Conservation (phyloP, 1,284 basidiomycete genomes). For the Puccinia novopanici region DNA sequence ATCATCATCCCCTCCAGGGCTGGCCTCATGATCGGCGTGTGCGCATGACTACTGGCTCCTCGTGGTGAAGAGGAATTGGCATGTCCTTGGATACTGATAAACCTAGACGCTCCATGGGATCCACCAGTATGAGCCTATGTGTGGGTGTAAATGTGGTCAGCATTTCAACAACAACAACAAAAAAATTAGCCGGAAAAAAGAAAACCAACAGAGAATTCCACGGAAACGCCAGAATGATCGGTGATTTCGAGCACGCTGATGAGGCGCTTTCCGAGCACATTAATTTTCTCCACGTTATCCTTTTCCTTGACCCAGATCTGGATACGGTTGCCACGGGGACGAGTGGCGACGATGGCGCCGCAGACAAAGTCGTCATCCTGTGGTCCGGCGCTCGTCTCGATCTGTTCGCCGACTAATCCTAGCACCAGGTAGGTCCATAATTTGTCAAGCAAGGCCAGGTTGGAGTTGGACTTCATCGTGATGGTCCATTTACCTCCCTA, state of each 20-base stretch:
- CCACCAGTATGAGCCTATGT: conserved; percentile 30
- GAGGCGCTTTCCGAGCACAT: conserved; percentile 77
- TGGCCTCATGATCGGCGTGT: not conserved
- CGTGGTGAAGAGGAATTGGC: not conserved
- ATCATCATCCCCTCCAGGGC: conserved; percentile 7
- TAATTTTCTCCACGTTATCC: conserved; percentile 78
- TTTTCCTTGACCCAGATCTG: conserved; percentile 83
- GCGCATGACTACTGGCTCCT: not conserved
- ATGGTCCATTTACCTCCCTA: conserved; percentile 88
- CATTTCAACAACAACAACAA: not conserved
- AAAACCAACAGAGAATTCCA: conserved; percentile 33
- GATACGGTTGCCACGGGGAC: conserved; percentile 83
- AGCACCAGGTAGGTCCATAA: conserved; percentile 89
- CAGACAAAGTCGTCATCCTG: conserved; percentile 32
- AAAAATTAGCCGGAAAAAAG: not conserved
- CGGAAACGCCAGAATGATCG: conserved; percentile 59
- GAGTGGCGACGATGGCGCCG: conserved; percentile 72
- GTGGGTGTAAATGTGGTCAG: not conserved
- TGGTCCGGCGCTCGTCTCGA: conserved; percentile 64
- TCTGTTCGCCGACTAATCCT: conserved; percentile 83
- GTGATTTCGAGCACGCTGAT: conserved; percentile 78
- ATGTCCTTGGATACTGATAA: conserved; percentile 38
- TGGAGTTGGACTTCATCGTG: conserved; percentile 73
- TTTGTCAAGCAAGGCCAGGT: conserved; percentile 74
- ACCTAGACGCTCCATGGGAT: conserved; percentile 27